Evolutionary conservation across 2,329 filamentous ascomycete species (phyloP).

Genomic region (Aspergillus sp.): DNA sequence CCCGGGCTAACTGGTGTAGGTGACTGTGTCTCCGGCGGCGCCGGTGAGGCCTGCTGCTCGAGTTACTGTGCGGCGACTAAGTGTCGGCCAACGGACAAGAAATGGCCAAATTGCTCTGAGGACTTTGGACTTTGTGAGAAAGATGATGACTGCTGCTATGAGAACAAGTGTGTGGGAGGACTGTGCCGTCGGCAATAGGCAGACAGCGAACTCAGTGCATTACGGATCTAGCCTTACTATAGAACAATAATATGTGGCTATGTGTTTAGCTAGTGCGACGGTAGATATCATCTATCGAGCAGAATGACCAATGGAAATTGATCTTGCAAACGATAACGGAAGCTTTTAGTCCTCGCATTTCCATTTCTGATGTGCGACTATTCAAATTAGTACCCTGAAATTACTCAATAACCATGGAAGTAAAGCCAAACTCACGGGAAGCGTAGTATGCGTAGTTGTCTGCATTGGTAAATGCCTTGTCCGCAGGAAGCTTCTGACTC

Average conservation of each 20-base stretch:
- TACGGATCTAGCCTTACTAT: no score
- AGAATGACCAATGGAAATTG: no score
- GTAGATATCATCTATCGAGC: no score
- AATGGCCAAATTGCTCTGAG: conserved; percentile 22
- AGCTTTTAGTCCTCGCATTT: no score
- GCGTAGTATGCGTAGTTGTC: not conserved
- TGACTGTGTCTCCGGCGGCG: conserved; percentile 13
- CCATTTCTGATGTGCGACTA: not conserved
- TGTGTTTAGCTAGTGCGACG: no score
- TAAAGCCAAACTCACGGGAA: not conserved
- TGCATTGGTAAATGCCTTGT: conserved; percentile 53
- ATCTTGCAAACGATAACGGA: no score
- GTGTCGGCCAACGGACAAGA: conserved; percentile 19
- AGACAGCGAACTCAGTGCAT: no score
- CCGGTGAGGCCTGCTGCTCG: conserved; percentile 18
- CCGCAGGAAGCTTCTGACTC: conserved; percentile 37
- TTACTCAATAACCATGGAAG: not conserved
- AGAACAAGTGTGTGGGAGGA: conserved; percentile 17
- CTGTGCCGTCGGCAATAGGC: conserved; percentile 10
- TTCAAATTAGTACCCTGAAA: not conserved
- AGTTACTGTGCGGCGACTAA: conserved; percentile 22
- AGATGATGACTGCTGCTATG: conserved; percentile 23
- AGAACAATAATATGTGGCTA: no score
- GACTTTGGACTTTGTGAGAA: conserved; percentile 17
- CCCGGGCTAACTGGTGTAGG: conserved; percentile 1